Evolutionary conservation across 1,284 basidiomycete species (phyloP), one percentile per base, ranked within the genome.

Genomic region (Vanrija sp.): DNA sequence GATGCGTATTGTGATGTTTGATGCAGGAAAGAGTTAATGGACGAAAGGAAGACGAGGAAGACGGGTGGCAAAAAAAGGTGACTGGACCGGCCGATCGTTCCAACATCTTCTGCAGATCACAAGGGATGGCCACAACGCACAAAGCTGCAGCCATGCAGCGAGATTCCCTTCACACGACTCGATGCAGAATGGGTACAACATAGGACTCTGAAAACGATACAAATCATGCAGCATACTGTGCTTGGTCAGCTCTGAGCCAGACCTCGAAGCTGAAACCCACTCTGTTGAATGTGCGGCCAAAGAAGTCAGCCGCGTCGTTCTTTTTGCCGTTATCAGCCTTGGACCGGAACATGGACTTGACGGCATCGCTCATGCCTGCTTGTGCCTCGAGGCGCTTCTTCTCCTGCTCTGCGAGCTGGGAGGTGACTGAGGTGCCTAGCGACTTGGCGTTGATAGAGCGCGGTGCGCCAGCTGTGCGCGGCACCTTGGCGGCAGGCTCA

Each of bases 281-380:
- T 49, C 74, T 64, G 6, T 65, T 75, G 47, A 72, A 77, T 23
- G 74, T 76, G 45, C 76, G 64, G n/a, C 73, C 74, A 48, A 75
- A 76, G 54, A 75, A 76, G 38, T 75, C 72, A 6, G 66, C 65
- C n/a, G 62, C 62, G 20, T 60, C 57, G 20, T 56, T 63, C 47
- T 69, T 63, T 43, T 66, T 64, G 20, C 54, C 57, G 8, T 51
- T 62, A 2, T 63, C 64, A 3, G 31, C 25, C 47, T 73, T 73
- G 19, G 66, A 51, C 47, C 58, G 66, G 64, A 74, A 77, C 67
- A 77, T 71, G 4, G 70, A 60, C 62, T 70, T 71, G 23, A 77
- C 75, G 16, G 75, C 75, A 37, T 72, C 73, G 43, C 71, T 75
- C 73, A 76, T 75, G 12, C 69, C 70, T n/a, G 65, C 71, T 56